Percentiles rank a stretch among this genome's conserved stretches.
phyloP scores from a whole-genome alignment of 176 grass and related monocot species.

The Aegilops tauschii region DNA sequence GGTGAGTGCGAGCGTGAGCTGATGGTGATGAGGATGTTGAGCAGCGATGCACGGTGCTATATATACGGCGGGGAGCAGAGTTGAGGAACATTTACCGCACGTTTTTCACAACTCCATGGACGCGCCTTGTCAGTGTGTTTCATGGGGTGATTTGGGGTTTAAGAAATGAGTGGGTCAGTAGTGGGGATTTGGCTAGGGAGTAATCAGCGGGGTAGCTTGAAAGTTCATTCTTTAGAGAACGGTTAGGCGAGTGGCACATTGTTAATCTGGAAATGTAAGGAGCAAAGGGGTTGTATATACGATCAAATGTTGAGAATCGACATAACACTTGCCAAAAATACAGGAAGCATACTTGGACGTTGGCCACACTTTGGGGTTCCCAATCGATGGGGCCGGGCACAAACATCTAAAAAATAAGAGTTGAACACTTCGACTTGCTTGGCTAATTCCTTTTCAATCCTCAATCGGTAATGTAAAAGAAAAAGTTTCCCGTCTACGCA shows the following conservation, averaged over 20 bases:
- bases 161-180: background rate
- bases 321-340: background rate
- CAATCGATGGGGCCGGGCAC: background rate
- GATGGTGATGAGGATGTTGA: background rate
- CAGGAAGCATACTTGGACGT: background rate
- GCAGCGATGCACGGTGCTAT: background rate
- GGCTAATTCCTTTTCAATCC: too few relatives aligned
- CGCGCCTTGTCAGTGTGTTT: background rate
- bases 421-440: too few relatives aligned
- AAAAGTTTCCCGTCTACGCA: too few relatives aligned
- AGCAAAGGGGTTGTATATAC: background rate
- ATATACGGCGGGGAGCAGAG: background rate
- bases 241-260: background rate
- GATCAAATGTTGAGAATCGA: background rate
- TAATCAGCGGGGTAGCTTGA: slow-evolving; percentile 19
- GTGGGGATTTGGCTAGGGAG: background rate
- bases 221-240: background rate
- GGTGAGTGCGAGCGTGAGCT: background rate
- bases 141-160: background rate
- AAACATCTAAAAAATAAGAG: too few relatives aligned
- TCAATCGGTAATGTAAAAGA: too few relatives aligned
- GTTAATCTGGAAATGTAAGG: background rate
- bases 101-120: background rate
- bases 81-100: background rate
- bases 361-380: background rate